Evolutionary conservation across 2,329 filamentous ascomycete species (phyloP).

Genomic region (Penicillium sp.): DNA sequence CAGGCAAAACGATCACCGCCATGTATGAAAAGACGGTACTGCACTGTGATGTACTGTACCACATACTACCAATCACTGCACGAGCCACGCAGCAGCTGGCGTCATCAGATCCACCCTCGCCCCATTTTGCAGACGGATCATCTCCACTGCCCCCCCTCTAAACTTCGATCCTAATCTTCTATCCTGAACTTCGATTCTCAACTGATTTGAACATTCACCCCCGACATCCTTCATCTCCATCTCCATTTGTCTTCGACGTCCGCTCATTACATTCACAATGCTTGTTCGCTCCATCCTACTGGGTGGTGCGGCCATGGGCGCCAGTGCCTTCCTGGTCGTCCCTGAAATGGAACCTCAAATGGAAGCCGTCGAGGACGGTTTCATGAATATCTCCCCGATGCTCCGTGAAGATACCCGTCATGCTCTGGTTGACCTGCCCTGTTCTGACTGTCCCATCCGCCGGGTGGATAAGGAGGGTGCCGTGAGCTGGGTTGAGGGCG

Average conservation of each 20-base stretch:
- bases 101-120: background rate
- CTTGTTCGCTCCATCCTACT: constrained; percentile 37
- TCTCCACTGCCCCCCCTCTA: constrained; percentile 11
- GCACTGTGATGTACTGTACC: too few relatives aligned
- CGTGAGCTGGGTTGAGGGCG: constrained; percentile 35
- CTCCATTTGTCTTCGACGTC: constrained; percentile 13
- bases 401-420: constrained; percentile 27
- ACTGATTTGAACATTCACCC: background rate
- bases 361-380: constrained; percentile 21
- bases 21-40: background rate
- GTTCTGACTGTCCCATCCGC: constrained; percentile 41
- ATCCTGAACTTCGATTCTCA: background rate
- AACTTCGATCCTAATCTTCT: background rate
- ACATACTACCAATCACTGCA: background rate
- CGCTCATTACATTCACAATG: constrained; percentile 31
- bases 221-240: too few relatives aligned
- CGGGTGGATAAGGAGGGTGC: constrained; percentile 28
- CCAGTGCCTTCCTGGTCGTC: constrained; percentile 39
- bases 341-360: constrained; percentile 32
- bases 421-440: constrained; percentile 33
- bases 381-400: constrained; percentile 25
- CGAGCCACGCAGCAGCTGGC: background rate
- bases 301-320: constrained; percentile 34
- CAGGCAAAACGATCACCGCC: too few relatives aligned
- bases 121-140: constrained; percentile 1